Conservation (phyloP, 495 filamentous ascomycete species). For the Copromyces sp. region DNA sequence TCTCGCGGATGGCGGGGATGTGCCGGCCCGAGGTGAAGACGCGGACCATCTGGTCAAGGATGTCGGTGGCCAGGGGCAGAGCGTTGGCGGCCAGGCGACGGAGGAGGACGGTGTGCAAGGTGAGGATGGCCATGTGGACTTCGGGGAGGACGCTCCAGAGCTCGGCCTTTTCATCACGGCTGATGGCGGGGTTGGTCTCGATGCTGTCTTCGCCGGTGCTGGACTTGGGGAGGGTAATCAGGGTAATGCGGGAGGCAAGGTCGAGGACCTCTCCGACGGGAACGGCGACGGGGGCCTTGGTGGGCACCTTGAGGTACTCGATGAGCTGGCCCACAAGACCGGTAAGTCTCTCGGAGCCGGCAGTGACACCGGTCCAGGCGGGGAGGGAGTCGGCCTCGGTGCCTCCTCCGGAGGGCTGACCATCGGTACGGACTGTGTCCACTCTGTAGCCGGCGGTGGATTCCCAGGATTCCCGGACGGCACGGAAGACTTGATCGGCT, state of each 20-base stretch:
- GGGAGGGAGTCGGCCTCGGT: conserved; percentile 41
- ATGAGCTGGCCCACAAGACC: conserved; percentile 51
- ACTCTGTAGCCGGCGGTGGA: conserved; percentile 36
- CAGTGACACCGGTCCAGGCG: conserved; percentile 58
- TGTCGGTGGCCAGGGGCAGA: conserved; percentile 43
- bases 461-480: conserved; percentile 69
- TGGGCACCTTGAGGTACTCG: conserved; percentile 40
- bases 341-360: conserved; percentile 57
- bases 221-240: conserved; percentile 47
- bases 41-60: conserved; percentile 59
- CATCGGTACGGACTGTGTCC: conserved; percentile 24
- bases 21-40: conserved; percentile 54
- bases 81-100: conserved; percentile 43
- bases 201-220: conserved; percentile 27
- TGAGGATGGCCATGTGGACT: conserved; percentile 59
- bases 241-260: conserved; percentile 55
- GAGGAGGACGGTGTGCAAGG: conserved; percentile 43
- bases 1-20: conserved; percentile 45
- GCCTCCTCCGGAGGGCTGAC: conserved; percentile 34
- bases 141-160: conserved; percentile 61
- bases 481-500: conserved; percentile 63
- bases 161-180: conserved; percentile 66
- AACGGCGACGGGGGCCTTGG: conserved; percentile 48
- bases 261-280: conserved; percentile 57
- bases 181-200: conserved; percentile 54